Evolutionary conservation across 495 filamentous ascomycete genomes (phyloP).

Genomic region (Amniculicola lignicola): DNA sequence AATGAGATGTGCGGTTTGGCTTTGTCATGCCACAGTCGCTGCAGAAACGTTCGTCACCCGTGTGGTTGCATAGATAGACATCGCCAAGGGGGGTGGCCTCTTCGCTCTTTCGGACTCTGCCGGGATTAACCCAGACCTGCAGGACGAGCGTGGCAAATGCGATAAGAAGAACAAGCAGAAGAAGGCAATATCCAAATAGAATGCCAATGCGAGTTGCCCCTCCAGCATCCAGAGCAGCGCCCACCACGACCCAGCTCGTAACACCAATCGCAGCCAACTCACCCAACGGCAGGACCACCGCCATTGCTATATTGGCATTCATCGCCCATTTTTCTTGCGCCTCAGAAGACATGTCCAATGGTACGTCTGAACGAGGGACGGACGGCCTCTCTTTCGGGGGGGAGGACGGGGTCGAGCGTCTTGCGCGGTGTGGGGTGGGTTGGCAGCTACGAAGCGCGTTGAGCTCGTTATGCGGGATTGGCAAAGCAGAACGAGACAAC

Average conservation of each 20-base stretch:
- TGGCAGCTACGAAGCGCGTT: no score
- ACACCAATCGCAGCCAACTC: no score
- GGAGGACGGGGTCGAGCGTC: no score
- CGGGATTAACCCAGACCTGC: constrained; percentile 31
- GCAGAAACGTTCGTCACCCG: constrained; percentile 80
- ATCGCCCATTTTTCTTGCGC: no score
- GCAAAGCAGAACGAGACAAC: no score
- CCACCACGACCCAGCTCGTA: neutral
- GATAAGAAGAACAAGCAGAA: constrained; percentile 16
- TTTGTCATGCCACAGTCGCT: constrained; percentile 78
- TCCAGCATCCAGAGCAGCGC: constrained; percentile 2
- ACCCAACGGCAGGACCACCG: no score
- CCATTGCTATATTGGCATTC: no score
- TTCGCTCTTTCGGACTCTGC: constrained; percentile 24
- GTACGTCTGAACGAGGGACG: no score
- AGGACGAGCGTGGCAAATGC: constrained; percentile 27
- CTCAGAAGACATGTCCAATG: no score
- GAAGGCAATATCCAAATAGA: constrained; percentile 26
- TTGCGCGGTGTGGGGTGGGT: no score
- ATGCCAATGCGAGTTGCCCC: constrained; percentile 22
- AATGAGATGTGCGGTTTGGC: constrained; percentile 79
- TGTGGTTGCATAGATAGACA: constrained; percentile 74
- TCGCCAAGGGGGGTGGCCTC: constrained; percentile 51
- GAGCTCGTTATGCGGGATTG: no score
- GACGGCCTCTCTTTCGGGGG: no score